These are phyloP conservation scores for Pleurotus pulmonarius DNA, from an alignment of 768 basidiomycete genomes.

Conservation along the genomic window DNA sequence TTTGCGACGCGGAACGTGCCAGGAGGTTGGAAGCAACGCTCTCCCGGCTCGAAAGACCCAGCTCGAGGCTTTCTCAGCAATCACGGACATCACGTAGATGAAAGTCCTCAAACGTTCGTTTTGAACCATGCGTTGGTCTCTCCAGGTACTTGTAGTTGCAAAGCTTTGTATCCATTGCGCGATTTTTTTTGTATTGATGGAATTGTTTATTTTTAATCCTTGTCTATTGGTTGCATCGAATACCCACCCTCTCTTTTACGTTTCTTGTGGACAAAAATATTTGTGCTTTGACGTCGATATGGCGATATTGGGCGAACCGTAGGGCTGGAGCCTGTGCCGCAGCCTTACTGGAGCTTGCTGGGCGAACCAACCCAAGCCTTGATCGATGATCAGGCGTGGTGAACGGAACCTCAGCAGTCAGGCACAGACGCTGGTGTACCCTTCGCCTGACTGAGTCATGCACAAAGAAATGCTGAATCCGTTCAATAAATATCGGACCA, in stretches of 20 bases:
- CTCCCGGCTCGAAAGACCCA: slow-evolving; percentile 35
- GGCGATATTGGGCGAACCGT: background rate
- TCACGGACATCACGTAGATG: slow-evolving; percentile 3
- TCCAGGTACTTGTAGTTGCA: background rate
- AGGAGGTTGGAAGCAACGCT: slow-evolving; percentile 54
- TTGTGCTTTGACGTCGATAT: background rate
- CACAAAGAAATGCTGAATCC: background rate
- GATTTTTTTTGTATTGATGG: background rate
- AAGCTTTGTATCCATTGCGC: too few species aligned
- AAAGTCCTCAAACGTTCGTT: background rate
- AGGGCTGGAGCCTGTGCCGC: background rate
- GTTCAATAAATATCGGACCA: slow-evolving; percentile 6
- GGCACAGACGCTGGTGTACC: background rate
- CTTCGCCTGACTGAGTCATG: slow-evolving; percentile 3
- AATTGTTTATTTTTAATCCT: slow-evolving; percentile 5
- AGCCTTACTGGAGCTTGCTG: too few species aligned
- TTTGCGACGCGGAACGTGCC: slow-evolving; percentile 50
- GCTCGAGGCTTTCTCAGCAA: slow-evolving; percentile 10
- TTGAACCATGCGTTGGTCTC: background rate
- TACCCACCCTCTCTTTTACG: too few species aligned
- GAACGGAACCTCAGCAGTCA: background rate
- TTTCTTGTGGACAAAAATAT: too few species aligned
- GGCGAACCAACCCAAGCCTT: background rate
- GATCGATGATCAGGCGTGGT: background rate
- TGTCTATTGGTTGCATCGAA: background rate